These are phyloP conservation scores for Rhizopogon sp. DNA, from an alignment of 768 basidiomycete species.

Conservation along the genomic window DNA sequence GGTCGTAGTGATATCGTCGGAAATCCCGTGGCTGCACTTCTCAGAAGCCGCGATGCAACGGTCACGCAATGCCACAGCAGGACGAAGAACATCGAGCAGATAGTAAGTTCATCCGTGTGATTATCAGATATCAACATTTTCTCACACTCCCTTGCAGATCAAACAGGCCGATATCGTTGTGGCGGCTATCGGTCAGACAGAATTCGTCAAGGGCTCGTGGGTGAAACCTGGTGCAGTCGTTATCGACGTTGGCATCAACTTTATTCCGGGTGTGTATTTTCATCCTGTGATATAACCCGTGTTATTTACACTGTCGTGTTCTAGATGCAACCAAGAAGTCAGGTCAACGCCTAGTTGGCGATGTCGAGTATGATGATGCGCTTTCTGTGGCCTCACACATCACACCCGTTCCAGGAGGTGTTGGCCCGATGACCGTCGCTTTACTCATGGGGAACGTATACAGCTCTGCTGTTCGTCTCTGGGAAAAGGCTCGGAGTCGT, in stretches of 20 bases:
- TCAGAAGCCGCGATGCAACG: slow-evolving; percentile 88
- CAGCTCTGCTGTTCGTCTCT: slow-evolving; percentile 75
- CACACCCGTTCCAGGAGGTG: slow-evolving; percentile 97
- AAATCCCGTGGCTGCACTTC: slow-evolving; percentile 87
- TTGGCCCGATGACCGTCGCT: slow-evolving; percentile 99
- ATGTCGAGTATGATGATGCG: slow-evolving; percentile 86
- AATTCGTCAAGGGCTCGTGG: slow-evolving; percentile 91
- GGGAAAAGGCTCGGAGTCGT: slow-evolving; percentile 60
- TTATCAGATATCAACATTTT: slow-evolving; percentile 2
- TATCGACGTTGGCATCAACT: slow-evolving; percentile 98
- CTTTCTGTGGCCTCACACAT: slow-evolving; percentile 77
- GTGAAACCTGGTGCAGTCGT: slow-evolving; percentile 92
- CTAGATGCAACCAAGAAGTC: slow-evolving; percentile 88
- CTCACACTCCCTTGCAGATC: slow-evolving; percentile 42
- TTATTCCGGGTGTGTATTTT: slow-evolving; percentile 65
- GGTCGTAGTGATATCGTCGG: slow-evolving; percentile 98
- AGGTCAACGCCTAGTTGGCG: slow-evolving; percentile 93
- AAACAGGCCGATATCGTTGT: slow-evolving; percentile 87
- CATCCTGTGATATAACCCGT: neutral
- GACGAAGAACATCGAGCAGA: slow-evolving; percentile 73
- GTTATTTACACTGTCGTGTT: neutral
- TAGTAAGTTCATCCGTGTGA: slow-evolving; percentile 46
- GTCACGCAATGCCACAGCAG: slow-evolving; percentile 97
- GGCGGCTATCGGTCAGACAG: slow-evolving; percentile 93
- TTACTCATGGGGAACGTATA: slow-evolving; percentile 96